These are phyloP conservation scores for Schizosaccharomyces versatilis DNA, from an alignment of 1,139 yeast species.

Conservation along the genomic window DNA sequence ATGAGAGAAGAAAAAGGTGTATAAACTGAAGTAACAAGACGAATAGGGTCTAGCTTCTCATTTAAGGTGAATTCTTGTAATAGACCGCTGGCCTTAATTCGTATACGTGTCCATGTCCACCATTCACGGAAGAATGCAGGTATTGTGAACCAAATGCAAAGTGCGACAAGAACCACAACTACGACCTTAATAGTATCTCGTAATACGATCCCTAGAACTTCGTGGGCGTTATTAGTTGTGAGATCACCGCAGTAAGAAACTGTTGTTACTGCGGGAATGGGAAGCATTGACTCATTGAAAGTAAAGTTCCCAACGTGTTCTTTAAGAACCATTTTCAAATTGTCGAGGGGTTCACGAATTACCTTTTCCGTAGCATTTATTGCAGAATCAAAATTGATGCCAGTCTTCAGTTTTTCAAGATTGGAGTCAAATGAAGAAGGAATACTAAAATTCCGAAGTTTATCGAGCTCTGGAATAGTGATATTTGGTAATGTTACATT, in stretches of 20 bases:
- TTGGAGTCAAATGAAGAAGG: conserved; percentile 37
- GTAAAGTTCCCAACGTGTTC: conserved; percentile 10
- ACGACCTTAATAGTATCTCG: conserved; percentile 22
- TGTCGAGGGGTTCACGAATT: conserved; percentile 33
- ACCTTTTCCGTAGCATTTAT: conserved; percentile 27
- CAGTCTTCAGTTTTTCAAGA: conserved; percentile 24
- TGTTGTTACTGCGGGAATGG: conserved; percentile 16
- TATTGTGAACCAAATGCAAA: too few species aligned
- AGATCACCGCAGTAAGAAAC: conserved; percentile 20
- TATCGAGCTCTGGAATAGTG: conserved; percentile 32
- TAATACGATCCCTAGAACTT: conserved; percentile 24
- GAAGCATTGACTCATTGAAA: conserved; percentile 14
- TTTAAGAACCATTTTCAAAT: conserved; percentile 20
- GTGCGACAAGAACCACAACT: conserved; percentile 19
- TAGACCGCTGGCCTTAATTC: conserved; percentile 10
- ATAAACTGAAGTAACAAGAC: background rate
- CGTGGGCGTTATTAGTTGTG: conserved; percentile 21
- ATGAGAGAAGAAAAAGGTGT: background rate
- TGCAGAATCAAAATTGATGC: conserved; percentile 27
- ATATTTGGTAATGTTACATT: conserved; percentile 23
- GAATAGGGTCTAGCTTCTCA: background rate
- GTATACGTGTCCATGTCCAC: conserved; percentile 29
- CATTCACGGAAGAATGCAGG: conserved; percentile 25
- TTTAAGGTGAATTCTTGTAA: conserved; percentile 3
- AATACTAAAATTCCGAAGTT: conserved; percentile 36